Evolutionary conservation across 2,329 filamentous ascomycete species (phyloP).

Genomic region (Elsinoe necatrix): DNA sequence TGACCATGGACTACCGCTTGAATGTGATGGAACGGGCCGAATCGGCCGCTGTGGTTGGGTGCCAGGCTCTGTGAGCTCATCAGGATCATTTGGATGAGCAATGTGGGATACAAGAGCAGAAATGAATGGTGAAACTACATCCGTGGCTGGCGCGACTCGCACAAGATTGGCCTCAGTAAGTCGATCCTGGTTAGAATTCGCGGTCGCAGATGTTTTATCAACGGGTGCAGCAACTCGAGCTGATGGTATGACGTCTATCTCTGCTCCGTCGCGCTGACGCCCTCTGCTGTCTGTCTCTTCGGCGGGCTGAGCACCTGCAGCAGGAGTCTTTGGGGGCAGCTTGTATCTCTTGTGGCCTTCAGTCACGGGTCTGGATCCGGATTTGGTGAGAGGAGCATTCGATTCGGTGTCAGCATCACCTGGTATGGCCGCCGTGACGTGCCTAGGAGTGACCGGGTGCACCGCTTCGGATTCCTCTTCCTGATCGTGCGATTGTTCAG

Average conservation of each 20-base stretch:
- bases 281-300: neutral
- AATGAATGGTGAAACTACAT: neutral
- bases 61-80: conserved; percentile 1
- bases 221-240: neutral
- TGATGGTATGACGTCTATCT: neutral
- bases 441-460: neutral
- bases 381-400: neutral
- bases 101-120: neutral
- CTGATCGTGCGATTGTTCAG: neutral
- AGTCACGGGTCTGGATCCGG: neutral
- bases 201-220: neutral
- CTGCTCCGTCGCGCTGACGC: neutral
- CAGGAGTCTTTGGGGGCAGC: neutral
- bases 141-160: neutral
- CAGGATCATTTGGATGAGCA: neutral
- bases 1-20: neutral
- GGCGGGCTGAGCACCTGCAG: neutral
- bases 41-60: neutral
- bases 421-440: neutral
- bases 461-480: neutral
- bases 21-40: neutral
- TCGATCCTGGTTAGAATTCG: neutral
- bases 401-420: neutral
- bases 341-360: conserved; percentile 1
- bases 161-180: neutral